Evolutionary conservation across 345 rosid species (phyloP), one percentile per base, ranked within the genome.

Genomic region (Syzygium aromaticum): DNA sequence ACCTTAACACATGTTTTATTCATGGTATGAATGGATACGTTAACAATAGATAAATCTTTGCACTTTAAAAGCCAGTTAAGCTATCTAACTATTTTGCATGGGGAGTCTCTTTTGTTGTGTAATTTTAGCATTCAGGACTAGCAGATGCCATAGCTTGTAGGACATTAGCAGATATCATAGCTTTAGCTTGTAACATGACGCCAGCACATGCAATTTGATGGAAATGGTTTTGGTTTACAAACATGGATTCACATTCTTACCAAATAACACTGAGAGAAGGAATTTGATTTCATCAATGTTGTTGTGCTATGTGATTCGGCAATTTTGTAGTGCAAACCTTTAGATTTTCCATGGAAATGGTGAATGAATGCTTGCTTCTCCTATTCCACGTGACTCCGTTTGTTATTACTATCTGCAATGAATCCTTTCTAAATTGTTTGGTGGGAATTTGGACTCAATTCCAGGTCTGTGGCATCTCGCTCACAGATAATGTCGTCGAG

Each of bases 391-490:
- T 21, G 19, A 80, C 3, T n/a, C 43, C 33, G 28, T 52, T 17
- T 46, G 51, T 77, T 22, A 13, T 63, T 43, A 33, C 3, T 59
- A 38, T 33, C 46, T 73, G 82, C 49, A 73, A 38, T 38, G 82
- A 38, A 38, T 73, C 49, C 82, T 73, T 40, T 73, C 82, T 86
- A 67, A 53, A 43, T 53, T 56, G 78, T 78, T 54, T 87, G 22
- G 46, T 63, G 28, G 53, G 85, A 73, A 73, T 73, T 67, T 51
- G 30, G 33, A 61, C 86, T 78, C 61, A 51, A 80, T 67, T 73
- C 61, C 90, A 97, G 98, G 99, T 98, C 30, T 98, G 98, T 54
- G 95, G 93, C 11, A 13, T 98, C 83, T 51, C 93, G 7, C 91
- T 98, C 84, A 89, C 96, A 5, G 95, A 94, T 73, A 94, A 92